phyloP scores from a whole-genome alignment of 495 filamentous ascomycete genomes.

The Aspergillus cristatus region DNA sequence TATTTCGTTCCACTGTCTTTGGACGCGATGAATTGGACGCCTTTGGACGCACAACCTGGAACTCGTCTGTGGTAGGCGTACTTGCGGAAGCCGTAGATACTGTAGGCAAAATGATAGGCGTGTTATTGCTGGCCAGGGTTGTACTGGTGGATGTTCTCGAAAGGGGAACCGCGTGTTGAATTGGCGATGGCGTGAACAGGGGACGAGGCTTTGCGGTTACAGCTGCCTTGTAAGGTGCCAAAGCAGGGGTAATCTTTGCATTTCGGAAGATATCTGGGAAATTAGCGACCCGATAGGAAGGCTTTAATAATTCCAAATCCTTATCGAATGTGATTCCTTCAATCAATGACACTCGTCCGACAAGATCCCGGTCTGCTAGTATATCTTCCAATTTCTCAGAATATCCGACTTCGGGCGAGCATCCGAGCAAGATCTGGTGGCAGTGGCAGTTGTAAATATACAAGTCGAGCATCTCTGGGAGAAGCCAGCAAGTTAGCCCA shows the following conservation, averaged over 20 bases:
- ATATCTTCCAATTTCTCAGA: constrained; percentile 56
- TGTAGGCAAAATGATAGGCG: constrained; percentile 5
- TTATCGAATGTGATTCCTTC: constrained; percentile 65
- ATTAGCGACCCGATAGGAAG: constrained; percentile 48
- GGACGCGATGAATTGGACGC: constrained; percentile 40
- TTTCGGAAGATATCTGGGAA: constrained; percentile 60
- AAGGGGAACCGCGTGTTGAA: constrained; percentile 25
- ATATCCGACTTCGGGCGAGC: constrained; percentile 69
- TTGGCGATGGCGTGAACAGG: constrained; percentile 35
- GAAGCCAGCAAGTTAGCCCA: constrained; percentile 3
- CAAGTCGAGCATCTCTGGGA: constrained; percentile 59
- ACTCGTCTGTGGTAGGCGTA: constrained; percentile 22
- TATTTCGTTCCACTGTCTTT: constrained; percentile 57
- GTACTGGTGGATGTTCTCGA: constrained; percentile 35
- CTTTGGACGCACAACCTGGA: constrained; percentile 41
- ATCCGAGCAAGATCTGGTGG: constrained; percentile 71
- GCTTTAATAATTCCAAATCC: constrained; percentile 46
- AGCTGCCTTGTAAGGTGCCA: constrained; percentile 28
- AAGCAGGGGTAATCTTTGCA: constrained; percentile 45
- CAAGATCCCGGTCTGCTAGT: constrained; percentile 41
- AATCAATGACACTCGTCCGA: constrained; percentile 58
- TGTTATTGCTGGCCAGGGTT: constrained; percentile 27
- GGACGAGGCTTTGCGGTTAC: constrained; percentile 25
- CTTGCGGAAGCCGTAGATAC: constrained; percentile 24
- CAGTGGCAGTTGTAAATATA: constrained; percentile 64